Evolutionary conservation across 805 yeast genomes (phyloP).

Genomic region (Blastobotrys peoriensis): DNA sequence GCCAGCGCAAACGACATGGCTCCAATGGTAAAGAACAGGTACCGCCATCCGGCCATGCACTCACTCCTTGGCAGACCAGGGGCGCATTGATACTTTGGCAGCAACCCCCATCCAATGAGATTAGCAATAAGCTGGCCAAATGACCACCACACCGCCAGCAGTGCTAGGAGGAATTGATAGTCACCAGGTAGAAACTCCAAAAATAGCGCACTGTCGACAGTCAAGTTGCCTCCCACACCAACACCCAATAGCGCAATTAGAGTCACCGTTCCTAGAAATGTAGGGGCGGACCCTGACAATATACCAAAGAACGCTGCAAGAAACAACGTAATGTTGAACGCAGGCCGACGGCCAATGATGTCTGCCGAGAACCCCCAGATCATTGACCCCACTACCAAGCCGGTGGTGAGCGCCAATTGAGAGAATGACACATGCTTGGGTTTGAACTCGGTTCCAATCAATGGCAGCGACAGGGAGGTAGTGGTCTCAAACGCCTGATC

Average conservation of each 20-base stretch:
- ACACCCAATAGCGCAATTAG: slow-evolving; percentile 40
- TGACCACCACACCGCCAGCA: slow-evolving; percentile 53
- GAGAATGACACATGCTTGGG: slow-evolving; percentile 31
- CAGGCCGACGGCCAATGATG: slow-evolving; percentile 44
- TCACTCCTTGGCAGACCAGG: slow-evolving; percentile 40
- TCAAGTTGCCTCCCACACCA: slow-evolving; percentile 50
- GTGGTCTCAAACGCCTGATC: slow-evolving; percentile 46
- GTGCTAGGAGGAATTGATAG: slow-evolving; percentile 44
- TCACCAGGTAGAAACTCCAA: slow-evolving; percentile 45
- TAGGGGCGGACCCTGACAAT: slow-evolving; percentile 43
- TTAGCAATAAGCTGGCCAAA: slow-evolving; percentile 50
- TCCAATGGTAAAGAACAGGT: slow-evolving; percentile 47
- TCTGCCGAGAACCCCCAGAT: slow-evolving; percentile 50
- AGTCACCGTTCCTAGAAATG: slow-evolving; percentile 35
- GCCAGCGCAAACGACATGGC: slow-evolving; percentile 45
- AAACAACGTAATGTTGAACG: slow-evolving; percentile 43
- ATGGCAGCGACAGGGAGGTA: slow-evolving; percentile 40
- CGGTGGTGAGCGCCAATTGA: slow-evolving; percentile 23
- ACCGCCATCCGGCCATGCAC: slow-evolving; percentile 51
- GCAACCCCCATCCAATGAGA: slow-evolving; percentile 47
- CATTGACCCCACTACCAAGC: slow-evolving; percentile 43
- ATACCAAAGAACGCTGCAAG: slow-evolving; percentile 43
- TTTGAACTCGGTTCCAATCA: slow-evolving; percentile 41
- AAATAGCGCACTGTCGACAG: slow-evolving; percentile 46
- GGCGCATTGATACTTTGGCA: slow-evolving; percentile 43